Evolutionary conservation across 495 filamentous ascomycete genomes (phyloP).

Genomic region (Aspergillus cavernicola): DNA sequence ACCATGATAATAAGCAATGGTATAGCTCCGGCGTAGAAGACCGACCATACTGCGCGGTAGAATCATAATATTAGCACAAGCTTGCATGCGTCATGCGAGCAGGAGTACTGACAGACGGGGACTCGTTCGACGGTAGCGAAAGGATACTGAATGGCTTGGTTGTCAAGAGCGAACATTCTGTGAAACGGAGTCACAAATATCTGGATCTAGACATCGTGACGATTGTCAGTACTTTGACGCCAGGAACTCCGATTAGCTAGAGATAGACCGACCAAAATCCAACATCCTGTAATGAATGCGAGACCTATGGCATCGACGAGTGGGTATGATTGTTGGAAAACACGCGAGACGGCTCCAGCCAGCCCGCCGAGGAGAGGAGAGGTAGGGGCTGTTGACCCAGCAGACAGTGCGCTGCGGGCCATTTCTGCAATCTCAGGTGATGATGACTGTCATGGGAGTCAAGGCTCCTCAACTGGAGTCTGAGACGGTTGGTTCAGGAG

Average conservation of each 20-base stretch:
- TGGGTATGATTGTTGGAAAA: slow-evolving; percentile 64
- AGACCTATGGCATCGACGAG: slow-evolving; percentile 84
- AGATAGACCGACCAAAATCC: slow-evolving; percentile 53
- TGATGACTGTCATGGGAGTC: slow-evolving; percentile 7
- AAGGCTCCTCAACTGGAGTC: background rate
- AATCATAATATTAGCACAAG: background rate
- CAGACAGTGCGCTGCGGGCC: slow-evolving; percentile 30
- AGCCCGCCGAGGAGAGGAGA: slow-evolving; percentile 30
- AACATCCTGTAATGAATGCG: slow-evolving; percentile 59
- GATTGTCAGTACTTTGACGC: background rate
- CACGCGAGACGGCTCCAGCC: slow-evolving; percentile 38
- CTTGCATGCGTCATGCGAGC: background rate
- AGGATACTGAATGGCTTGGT: slow-evolving; percentile 79
- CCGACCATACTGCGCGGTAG: slow-evolving; percentile 55
- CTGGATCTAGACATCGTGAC: slow-evolving; percentile 49
- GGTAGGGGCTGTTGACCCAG: slow-evolving; percentile 27
- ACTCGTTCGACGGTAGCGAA: slow-evolving; percentile 84
- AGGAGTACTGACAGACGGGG: slow-evolving; percentile 55
- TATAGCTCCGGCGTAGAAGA: slow-evolving; percentile 69
- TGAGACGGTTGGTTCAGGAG: background rate
- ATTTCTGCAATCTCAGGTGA: slow-evolving; percentile 16
- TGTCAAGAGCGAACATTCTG: slow-evolving; percentile 69
- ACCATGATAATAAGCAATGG: slow-evolving; percentile 63
- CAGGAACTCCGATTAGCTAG: background rate
- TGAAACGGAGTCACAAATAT: slow-evolving; percentile 82